Evolutionary conservation across 345 rosid genomes (phyloP), one percentile per base, ranked within the genome.

Genomic region (Firmiana major): DNA sequence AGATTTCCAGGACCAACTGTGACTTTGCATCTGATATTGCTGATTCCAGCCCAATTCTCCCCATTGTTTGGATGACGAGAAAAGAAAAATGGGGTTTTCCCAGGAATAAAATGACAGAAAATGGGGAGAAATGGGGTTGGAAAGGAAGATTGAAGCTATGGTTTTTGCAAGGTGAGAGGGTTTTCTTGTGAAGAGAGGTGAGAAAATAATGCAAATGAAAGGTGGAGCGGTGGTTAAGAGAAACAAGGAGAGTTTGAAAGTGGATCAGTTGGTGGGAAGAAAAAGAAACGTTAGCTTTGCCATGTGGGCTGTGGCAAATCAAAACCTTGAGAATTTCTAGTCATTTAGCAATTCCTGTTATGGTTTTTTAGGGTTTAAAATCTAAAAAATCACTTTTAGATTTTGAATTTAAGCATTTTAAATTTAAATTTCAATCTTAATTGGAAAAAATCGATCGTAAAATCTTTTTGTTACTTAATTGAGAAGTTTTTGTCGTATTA

Each of bases 191-290:
- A n/a, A n/a, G 70, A 49, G 38, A 28, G 26, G 64, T 63, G 60
- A 65, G 21, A 9, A 69, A 48, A 11, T 24, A 24, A 58, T 22
- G 21, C 9, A 40, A 58, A 73, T 42, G 66, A 17, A 22, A 74
- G 83, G 79, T 82, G 89, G 88, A 85, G 83, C 88, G 88, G 89
- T 92, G 88, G 89, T 92, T 87, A 88, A 84, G 91, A 85, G 83
- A 83, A 85, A 84, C 63, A 16, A 85, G 80, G 83, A 54, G 83
- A 60, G 63, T 3, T 90, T 92, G 86, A 90, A 89, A 87, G 91
- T 85, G 85, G 87, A 80, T 85, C 83, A 80, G 88, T 87, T 87
- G 90, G 92, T 85, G 84, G 80, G 79, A 74, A 38, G 73, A 66
- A 40, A 51, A 62, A 21, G 36, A 62, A 46, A 34, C 21, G 53